Evolutionary conservation across 2,329 filamentous ascomycete species (phyloP).

Genomic region (Fusarium sp.): DNA sequence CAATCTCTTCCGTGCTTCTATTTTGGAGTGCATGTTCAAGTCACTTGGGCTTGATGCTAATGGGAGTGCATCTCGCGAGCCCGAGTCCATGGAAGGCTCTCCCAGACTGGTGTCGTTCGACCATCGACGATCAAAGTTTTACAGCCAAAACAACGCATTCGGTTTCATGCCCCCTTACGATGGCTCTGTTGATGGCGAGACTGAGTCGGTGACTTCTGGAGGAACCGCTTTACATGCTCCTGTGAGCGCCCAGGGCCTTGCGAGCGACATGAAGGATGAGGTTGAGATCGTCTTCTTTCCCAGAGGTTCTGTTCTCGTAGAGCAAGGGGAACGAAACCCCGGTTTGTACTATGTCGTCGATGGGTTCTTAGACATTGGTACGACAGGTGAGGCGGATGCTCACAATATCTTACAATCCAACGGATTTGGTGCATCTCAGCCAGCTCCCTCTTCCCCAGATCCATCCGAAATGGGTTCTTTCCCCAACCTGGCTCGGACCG

Average conservation of each 20-base stretch:
- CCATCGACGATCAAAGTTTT: constrained; percentile 79
- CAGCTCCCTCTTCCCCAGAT: constrained; percentile 30
- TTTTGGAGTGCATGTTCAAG: constrained; percentile 95
- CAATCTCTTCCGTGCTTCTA: constrained; percentile 85
- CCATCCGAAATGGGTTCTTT: constrained; percentile 42
- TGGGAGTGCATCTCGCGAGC: constrained; percentile 71
- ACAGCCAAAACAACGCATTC: constrained; percentile 78
- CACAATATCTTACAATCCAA: constrained; percentile 48
- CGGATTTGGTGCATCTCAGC: constrained; percentile 35
- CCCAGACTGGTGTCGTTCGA: constrained; percentile 87
- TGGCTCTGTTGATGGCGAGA: constrained; percentile 77
- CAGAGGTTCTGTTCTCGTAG: constrained; percentile 91
- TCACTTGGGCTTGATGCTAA: constrained; percentile 82
- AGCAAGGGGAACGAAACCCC: constrained; percentile 96
- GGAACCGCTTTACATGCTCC: constrained; percentile 68
- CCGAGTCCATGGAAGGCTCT: constrained; percentile 83
- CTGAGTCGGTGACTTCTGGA: constrained; percentile 83
- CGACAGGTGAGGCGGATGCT: constrained; percentile 60
- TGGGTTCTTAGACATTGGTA: constrained; percentile 92
- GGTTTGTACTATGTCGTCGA: constrained; percentile 98
- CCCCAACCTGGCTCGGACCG: constrained; percentile 39
- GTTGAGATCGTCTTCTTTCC: constrained; percentile 98
- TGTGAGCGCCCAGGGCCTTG: constrained; percentile 71
- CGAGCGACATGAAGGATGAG: constrained; percentile 87
- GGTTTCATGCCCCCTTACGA: constrained; percentile 90